These are phyloP conservation scores for Echria macrotheca DNA, from an alignment of 495 filamentous ascomycete species.

Conservation along the genomic window DNA sequence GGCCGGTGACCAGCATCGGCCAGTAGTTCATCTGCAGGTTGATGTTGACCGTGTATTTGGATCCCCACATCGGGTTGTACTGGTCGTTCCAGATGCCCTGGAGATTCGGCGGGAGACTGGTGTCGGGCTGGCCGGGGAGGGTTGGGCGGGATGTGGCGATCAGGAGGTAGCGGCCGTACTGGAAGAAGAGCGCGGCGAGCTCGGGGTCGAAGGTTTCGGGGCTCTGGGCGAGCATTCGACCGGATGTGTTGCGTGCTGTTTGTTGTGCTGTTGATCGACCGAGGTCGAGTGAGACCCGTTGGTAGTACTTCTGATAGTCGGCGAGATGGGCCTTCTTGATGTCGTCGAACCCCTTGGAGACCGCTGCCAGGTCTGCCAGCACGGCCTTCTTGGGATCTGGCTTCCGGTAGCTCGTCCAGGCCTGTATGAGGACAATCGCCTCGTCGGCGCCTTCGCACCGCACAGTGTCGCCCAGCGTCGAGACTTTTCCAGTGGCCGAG, in stretches of 20 bases:
- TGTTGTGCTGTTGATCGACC: not conserved
- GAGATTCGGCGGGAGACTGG: slow-evolving; percentile 5
- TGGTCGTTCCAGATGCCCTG: slow-evolving; percentile 7
- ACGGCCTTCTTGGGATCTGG: not conserved
- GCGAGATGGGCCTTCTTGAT: not conserved
- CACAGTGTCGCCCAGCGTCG: slow-evolving; percentile 5
- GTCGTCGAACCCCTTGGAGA: not conserved
- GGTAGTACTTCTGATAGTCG: not conserved
- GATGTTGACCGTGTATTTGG: slow-evolving; percentile 7
- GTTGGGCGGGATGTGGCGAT: slow-evolving; percentile 1
- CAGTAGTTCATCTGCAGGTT: slow-evolving; percentile 10
- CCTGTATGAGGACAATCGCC: not conserved
- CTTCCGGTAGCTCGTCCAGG: slow-evolving; percentile 3
- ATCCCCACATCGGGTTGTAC: slow-evolving; percentile 4
- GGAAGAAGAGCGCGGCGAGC: not conserved
- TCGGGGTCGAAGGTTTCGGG: not conserved
- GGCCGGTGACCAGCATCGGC: slow-evolving; percentile 3
- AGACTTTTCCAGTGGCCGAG: not conserved
- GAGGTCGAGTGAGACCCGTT: not conserved
- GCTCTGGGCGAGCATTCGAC: not conserved
- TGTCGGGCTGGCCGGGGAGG: not conserved
- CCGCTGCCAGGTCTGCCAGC: not conserved
- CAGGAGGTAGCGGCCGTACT: not conserved
- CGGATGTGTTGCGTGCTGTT: slow-evolving; percentile 1
- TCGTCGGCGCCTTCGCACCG: slow-evolving; percentile 5